Evolutionary conservation across 306 rosid genomes (phyloP), one percentile per base, ranked within the genome.

Genomic region (Albizia julibrissin): DNA sequence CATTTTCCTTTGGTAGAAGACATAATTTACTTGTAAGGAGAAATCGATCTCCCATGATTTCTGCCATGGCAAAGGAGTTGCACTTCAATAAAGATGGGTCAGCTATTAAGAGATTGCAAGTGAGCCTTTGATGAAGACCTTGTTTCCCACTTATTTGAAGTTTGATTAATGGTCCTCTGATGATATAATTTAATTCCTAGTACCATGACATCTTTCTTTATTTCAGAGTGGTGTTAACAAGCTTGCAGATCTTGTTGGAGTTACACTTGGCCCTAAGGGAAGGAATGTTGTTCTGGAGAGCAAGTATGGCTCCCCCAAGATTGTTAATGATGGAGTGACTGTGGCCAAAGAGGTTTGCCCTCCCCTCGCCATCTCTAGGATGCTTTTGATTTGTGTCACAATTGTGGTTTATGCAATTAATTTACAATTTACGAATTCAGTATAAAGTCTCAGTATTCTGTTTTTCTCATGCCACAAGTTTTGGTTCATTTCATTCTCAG

Each of bases 201-300:
- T 4, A 8, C 6, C 26, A 7, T 54, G 27, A 16, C 5, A 3
- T 52, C 1, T 11, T 46, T 4, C 22, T 8, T 18, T 76, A 56
- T 72, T 80, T 40, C 87, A 96, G 99, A 88, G 70, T 54, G 99
- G 99, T 67, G 99, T 96, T 73, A 96, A 96, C 90, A 96, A 96
- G 91, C 99, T 96, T 29, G 98, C 99, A 33, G 99, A 96, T 80
- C 87, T 96, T 65, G 99, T 96, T 73, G 99, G 99, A 8, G 99
- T 96, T 69, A 96, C 99, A 0, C 99, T 96, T 81, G 99, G 99
- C 46, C 99, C 99, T 3, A 96, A 94, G 85, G 99, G 99, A 46
- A 92, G 99, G 85, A 96, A 96, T 85, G 99, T 96, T 69, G 99
- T 96, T 47, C 79, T 96, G 3, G 99, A 96, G 78, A 96, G 99